These are phyloP conservation scores for Ceratocystiopsis minuta DNA, from an alignment of 2,329 filamentous ascomycete genomes.

Conservation along the genomic window DNA sequence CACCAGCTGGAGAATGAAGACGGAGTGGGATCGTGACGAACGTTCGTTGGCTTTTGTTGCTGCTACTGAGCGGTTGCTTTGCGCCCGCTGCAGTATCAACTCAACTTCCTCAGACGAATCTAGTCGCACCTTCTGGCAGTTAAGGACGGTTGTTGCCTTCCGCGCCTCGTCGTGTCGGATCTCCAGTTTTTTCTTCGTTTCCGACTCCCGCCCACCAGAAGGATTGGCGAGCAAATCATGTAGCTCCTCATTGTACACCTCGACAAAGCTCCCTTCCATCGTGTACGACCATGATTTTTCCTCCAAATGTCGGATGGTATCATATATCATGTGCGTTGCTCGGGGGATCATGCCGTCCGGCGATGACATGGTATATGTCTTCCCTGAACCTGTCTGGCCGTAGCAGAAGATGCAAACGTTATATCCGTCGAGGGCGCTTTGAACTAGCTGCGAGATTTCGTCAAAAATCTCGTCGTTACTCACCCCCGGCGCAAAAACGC, in stretches of 20 bases:
- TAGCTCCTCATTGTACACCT: conserved; percentile 96
- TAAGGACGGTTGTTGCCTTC: conserved; percentile 66
- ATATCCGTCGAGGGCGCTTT: conserved; percentile 90
- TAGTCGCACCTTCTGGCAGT: conserved; percentile 58
- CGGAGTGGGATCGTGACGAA: conserved; percentile 84
- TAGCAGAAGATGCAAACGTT: conserved; percentile 99
- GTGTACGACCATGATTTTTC: conserved; percentile 89
- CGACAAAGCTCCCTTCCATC: conserved; percentile 89
- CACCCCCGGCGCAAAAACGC: conserved; percentile 64
- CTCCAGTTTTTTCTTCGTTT: conserved; percentile 70
- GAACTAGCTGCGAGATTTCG: conserved; percentile 91
- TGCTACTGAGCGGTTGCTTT: conserved; percentile 76
- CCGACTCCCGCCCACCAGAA: conserved; percentile 33
- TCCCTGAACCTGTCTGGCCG: conserved; percentile 90
- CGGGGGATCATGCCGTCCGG: conserved; percentile 86
- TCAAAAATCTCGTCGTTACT: conserved; percentile 80
- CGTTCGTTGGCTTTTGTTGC: conserved; percentile 96
- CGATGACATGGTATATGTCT: conserved; percentile 91
- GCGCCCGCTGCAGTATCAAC: conserved; percentile 60
- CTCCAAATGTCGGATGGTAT: conserved; percentile 63
- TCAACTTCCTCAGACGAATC: conserved; percentile 69
- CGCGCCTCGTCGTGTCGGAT: conserved; percentile 72
- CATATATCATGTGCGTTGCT: conserved; percentile 84
- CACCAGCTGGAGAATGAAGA: conserved; percentile 74
- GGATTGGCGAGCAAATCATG: conserved; percentile 59